Evolutionary conservation across 1,284 basidiomycete genomes (phyloP).

Genomic region (Gomphus bonarii): DNA sequence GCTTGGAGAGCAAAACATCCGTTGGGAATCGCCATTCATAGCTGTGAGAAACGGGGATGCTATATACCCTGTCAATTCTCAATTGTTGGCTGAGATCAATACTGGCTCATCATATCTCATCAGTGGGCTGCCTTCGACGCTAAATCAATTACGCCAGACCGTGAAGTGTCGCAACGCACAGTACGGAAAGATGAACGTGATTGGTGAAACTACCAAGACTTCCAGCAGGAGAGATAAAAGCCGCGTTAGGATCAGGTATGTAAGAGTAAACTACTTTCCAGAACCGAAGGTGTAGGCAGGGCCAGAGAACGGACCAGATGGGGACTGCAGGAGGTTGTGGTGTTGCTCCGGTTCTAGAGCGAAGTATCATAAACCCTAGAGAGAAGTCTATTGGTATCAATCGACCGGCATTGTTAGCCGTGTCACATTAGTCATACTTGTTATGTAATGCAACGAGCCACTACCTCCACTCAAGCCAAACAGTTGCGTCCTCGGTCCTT

Average conservation of each 20-base stretch:
- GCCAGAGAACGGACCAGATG: conserved; percentile 44
- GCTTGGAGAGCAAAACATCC: not conserved
- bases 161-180: conserved; percentile 61
- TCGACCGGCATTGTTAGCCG: no score
- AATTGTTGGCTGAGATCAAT: conserved; percentile 58
- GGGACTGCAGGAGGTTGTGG: conserved; percentile 16
- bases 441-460: no score
- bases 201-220: not conserved
- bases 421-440: no score
- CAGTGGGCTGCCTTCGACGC: conserved; percentile 83
- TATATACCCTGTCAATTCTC: conserved; percentile 74
- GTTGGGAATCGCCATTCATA: not conserved
- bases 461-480: no score
- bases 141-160: conserved; percentile 94
- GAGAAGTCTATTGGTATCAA: no score
- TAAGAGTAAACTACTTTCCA: conserved; percentile 67
- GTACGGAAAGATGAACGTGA: conserved; percentile 1
- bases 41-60: not conserved
- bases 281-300: conserved; percentile 80
- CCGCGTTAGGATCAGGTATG: conserved; percentile 57
- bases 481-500: no score
- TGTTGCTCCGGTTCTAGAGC: conserved; percentile 32
- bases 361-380: not conserved
- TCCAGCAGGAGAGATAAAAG: not conserved
- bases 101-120: conserved; percentile 79